Percentiles rank a stretch among this genome's conserved stretches.
Evolutionary conservation across 2,329 filamentous ascomycete species (phyloP).

Genomic region (Colletotrichum brevisporum): DNA sequence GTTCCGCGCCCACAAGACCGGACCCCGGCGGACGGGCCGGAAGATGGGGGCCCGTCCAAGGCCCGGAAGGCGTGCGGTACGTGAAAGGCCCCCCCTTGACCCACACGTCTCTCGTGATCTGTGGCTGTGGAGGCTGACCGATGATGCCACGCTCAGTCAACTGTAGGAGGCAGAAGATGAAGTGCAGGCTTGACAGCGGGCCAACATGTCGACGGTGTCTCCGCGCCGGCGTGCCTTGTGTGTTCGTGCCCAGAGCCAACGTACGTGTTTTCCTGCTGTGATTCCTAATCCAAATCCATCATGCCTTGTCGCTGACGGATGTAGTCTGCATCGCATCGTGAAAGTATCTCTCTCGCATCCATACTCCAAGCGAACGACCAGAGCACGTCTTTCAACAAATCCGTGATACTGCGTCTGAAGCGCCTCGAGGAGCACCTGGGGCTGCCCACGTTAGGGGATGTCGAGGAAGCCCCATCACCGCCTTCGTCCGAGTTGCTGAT

Average conservation of each 20-base stretch:
- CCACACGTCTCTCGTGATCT: background rate
- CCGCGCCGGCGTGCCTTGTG: conserved; percentile 53
- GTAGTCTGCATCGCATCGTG: conserved; percentile 39
- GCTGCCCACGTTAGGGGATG: conserved; percentile 39
- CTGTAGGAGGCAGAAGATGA: conserved; percentile 52
- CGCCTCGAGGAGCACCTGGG: conserved; percentile 47
- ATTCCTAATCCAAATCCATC: background rate
- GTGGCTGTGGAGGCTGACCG: conserved; percentile 26
- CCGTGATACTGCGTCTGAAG: conserved; percentile 44
- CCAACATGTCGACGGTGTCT: conserved; percentile 52
- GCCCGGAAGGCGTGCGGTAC: conserved; percentile 49
- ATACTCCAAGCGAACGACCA: conserved; percentile 38
- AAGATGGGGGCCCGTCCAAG: conserved; percentile 43
- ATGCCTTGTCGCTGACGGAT: conserved; percentile 1
- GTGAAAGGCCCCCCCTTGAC: conserved; percentile 28
- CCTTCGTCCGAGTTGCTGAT: background rate
- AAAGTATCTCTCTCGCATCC: conserved; percentile 35
- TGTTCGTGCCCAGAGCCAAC: conserved; percentile 57
- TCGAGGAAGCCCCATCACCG: conserved; percentile 37
- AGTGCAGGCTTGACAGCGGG: conserved; percentile 53
- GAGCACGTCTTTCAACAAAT: conserved; percentile 38
- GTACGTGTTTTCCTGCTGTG: conserved; percentile 46
- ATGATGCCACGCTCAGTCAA: conserved; percentile 43
- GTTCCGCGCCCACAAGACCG: conserved; percentile 7
- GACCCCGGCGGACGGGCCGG: conserved; percentile 15